Percentiles rank a stretch among this genome's conserved stretches.
Evolutionary conservation across 306 rosid species (phyloP).

Genomic region (apple (Malus domestica)): ASM211411v1 NC_041804.1:8393501-8394000

Average conservation of each 20-base stretch:
- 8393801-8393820: constrained; percentile 39
- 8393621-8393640: no score
- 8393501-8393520: no score
- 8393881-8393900: constrained; percentile 57
- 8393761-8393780: constrained; percentile 35
- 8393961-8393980: constrained; percentile 27
- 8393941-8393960: neutral
- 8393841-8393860: constrained; percentile 40
- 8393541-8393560: no score
- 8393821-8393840: constrained; percentile 40
- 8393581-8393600: neutral
- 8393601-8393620: neutral
- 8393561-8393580: neutral
- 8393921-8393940: neutral
- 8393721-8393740: neutral
- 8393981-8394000: constrained; percentile 41
- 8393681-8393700: neutral
- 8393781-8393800: constrained; percentile 52
- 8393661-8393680: no score
- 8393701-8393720: no score
- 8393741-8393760: neutral
- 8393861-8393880: constrained; percentile 54
- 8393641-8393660: no score
- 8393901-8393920: constrained; percentile 32
- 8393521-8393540: neutral